phyloP scores from a whole-genome alignment of 495 filamentous ascomycete genomes.

The Penicillium goetzii region DNA sequence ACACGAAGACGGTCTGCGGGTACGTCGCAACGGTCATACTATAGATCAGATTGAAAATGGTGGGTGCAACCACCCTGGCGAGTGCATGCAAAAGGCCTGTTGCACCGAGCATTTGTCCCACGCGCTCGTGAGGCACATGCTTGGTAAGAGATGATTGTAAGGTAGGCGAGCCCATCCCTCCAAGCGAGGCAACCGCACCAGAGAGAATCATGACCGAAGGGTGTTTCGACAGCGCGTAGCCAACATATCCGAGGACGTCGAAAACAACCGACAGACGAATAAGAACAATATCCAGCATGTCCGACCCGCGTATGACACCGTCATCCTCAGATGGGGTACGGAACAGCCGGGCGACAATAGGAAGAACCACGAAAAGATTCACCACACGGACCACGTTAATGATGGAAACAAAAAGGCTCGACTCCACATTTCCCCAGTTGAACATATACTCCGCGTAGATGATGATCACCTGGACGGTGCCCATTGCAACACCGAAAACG shows the following conservation, averaged over 20 bases:
- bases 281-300: constrained; percentile 73
- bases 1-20: constrained; percentile 81
- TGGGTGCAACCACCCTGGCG: constrained; percentile 75
- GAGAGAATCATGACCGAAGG: constrained; percentile 63
- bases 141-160: constrained; percentile 84
- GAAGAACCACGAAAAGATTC: constrained; percentile 74
- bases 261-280: constrained; percentile 78
- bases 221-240: constrained; percentile 66
- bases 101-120: constrained; percentile 85
- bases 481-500: constrained; percentile 80
- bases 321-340: constrained; percentile 49
- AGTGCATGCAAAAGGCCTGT: constrained; percentile 83
- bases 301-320: constrained; percentile 68
- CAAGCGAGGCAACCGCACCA: constrained; percentile 72
- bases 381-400: constrained; percentile 75
- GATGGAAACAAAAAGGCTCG: constrained; percentile 74
- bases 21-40: constrained; percentile 75
- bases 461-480: constrained; percentile 73
- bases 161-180: constrained; percentile 82
- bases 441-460: constrained; percentile 81
- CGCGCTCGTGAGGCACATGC: constrained; percentile 79
- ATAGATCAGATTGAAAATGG: constrained; percentile 84
- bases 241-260: constrained; percentile 74
- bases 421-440: constrained; percentile 77
- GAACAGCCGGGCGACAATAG: constrained; percentile 69